Evolutionary conservation across 176 grass and related monocot genomes (phyloP).

Genomic region (Oryza meyeriana): DNA sequence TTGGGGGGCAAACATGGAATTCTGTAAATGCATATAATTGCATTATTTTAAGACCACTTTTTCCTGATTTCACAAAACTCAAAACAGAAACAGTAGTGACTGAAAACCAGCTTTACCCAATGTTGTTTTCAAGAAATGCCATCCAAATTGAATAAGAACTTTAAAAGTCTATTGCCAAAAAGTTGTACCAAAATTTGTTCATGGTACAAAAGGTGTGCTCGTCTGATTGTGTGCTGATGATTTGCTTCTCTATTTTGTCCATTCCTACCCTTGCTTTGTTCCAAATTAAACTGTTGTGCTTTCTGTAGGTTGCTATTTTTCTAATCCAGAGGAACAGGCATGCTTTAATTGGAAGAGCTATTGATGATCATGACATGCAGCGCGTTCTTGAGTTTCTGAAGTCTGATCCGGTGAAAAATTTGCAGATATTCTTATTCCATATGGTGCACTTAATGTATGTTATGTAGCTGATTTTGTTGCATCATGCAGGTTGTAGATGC

Average conservation of each 20-base stretch:
- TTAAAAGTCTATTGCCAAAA: not conserved
- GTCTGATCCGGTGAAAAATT: constrained; percentile 75
- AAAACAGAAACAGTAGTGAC: not conserved
- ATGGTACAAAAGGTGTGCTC: not conserved
- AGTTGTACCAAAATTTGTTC: not conserved
- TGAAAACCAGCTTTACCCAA: not conserved
- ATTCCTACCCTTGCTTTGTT: not conserved
- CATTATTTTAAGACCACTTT: not conserved
- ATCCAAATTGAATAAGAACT: not conserved
- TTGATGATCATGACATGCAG: constrained; percentile 99
- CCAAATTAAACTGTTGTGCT: constrained; percentile 1
- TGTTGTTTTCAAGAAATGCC: not conserved
- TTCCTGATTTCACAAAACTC: not conserved
- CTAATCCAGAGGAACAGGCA: constrained; percentile 95
- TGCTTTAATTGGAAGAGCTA: constrained; percentile 95
- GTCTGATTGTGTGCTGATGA: not conserved
- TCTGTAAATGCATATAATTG: not conserved
- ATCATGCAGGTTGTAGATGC: constrained; percentile 87
- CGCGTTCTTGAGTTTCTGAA: constrained; percentile 87
- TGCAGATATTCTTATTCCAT: not conserved
- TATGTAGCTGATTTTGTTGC: constrained; percentile 28
- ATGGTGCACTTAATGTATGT: constrained; percentile 2
- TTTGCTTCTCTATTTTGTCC: constrained; percentile 17
- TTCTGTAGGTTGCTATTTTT: constrained; percentile 92
- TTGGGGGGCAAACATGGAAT: not conserved